Evolutionary conservation across 495 filamentous ascomycete genomes (phyloP), one percentile per base, ranked within the genome.

Genomic region (Lepidopterella palustris): DNA sequence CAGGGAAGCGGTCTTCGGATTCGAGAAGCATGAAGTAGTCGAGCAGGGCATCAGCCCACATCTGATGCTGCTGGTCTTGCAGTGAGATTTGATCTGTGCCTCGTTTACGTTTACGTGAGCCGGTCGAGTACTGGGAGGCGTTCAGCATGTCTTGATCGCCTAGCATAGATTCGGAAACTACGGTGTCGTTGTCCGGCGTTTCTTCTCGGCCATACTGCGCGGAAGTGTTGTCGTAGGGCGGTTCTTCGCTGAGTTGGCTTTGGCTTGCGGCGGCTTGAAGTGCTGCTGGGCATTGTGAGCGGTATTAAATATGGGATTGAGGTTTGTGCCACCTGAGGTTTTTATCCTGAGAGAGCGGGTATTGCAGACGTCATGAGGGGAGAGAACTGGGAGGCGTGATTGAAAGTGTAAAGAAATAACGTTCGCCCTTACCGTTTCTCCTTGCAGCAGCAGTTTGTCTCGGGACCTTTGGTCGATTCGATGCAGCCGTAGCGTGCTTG

Each of bases 1-100:
- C 79, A 11, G 77, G 75, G 35, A 86, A 78, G 5, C 83, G 78
- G 59, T 87, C 84, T 66, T 86, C 80, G 29, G 86, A 84, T 23
- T 84, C 82, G 24, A 86, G 86, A 28, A 89, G 76, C 79, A 96
- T 85, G 68, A 97, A 97, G 72, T 97, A 97, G 68, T 98, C 93
- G 35, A 98, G 78, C 11, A 98, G 81, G 58, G 88, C 86, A 59
- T 98, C 93, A 20, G 88, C 87, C 72, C 96, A 97, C 21, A 92
- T 77, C n/a, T 87, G 82, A 70, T 95, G 89, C 59, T 89, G 83
- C 63, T 89, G 88, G 61, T 95, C 88, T 52, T 76, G 82, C 49
- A 85, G 73, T 6, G 84, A 83, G 75, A 88, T 81, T 39, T 81
- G 70, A 57, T 82, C 72, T 5, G 71, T 70, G 4, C 74, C 85